Evolutionary conservation across 768 basidiomycete genomes (phyloP).

Genomic region (Naganishia kalamii): DNA sequence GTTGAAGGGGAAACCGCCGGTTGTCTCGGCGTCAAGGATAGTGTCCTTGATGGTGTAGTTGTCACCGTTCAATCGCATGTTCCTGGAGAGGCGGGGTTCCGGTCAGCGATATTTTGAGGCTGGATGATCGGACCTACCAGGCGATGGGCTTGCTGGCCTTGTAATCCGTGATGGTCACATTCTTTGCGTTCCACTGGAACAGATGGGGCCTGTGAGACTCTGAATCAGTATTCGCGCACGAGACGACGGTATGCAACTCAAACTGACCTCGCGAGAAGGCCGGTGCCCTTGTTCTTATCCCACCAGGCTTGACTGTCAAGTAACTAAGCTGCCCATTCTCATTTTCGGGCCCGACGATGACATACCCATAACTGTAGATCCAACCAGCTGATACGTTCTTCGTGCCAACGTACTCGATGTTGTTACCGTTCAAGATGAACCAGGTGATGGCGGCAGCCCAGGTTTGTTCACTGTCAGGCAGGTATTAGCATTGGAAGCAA

Average conservation of each 20-base stretch:
- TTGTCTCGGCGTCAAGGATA: conserved; percentile 30
- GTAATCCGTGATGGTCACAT: conserved; percentile 48
- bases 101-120: neutral
- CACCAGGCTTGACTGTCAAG: conserved; percentile 52
- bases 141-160: conserved; percentile 54
- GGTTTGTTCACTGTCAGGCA: neutral
- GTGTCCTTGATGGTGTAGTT: conserved; percentile 34
- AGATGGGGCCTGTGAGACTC: conserved; percentile 54
- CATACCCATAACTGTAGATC: conserved; percentile 32
- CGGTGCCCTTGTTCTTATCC: conserved; percentile 51
- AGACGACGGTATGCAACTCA: too few species aligned
- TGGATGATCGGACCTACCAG: conserved; percentile 43
- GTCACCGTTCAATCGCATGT: conserved; percentile 33
- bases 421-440: conserved; percentile 51
- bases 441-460: conserved; percentile 42
- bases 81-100: conserved; percentile 27
- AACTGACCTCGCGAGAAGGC: too few species aligned
- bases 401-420: conserved; percentile 50
- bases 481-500: conserved; percentile 32
- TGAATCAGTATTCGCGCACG: too few species aligned
- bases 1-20: conserved; percentile 34
- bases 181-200: conserved; percentile 52
- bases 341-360: neutral
- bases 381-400: conserved; percentile 49
- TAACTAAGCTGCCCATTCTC: too few species aligned